Base-by-base conservation (phyloP, 441 rosid species). In the Bruguiera hainesii region DNA sequence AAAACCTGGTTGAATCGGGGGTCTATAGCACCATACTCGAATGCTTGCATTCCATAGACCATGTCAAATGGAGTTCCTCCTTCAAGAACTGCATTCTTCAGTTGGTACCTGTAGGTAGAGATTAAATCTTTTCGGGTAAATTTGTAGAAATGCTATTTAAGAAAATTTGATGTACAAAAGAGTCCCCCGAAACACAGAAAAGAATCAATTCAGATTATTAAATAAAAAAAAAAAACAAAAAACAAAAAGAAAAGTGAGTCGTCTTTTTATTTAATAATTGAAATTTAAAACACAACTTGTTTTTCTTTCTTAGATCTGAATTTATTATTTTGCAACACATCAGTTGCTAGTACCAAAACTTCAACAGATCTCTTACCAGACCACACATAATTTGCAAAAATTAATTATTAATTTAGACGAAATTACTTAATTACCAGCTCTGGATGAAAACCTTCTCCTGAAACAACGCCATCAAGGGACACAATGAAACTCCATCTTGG, bases 11-110 rank as follows among this genome's bases (percentile, higher is more conserved):
- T 81, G 83, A 86, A 84, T 72, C 88, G 82, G 5, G 84, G 80
- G 56, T 88, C 88, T 3, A 68, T 81, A 6, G 86, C 86, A 1
- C 78, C 84, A 79, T 84, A 90, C 64, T 87, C 86, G 35, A 86
- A 88, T 0, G 83, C 77, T 0, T 77, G 67, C 82, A 80, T 81
- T 0, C 90, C 88, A 42, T 86, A 80, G 0, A 85, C 89, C 80
- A 78, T 88, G 76, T 85, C 80, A 72, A 88, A 88, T 5, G 90
- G 87, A 61, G 78, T 80, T n/a, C 84, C 92, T 49, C 96, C 93
- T 50, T 87, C 85, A 35, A 87, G 81, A 76, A 85, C 69, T 16
- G 88, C 89, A 76, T 85, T 91, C 51, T 86, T 90, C 83, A 85
- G 71, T 78, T 88, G 68, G 46, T 81, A 86, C 92, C 90, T 86